A percentile compares a stretch with the other conserved stretches of the same genome.
Evolutionary conservation across 108 stramenopile species (phyloP).

Genomic region (Aurantiochytrium sp.): DNA sequence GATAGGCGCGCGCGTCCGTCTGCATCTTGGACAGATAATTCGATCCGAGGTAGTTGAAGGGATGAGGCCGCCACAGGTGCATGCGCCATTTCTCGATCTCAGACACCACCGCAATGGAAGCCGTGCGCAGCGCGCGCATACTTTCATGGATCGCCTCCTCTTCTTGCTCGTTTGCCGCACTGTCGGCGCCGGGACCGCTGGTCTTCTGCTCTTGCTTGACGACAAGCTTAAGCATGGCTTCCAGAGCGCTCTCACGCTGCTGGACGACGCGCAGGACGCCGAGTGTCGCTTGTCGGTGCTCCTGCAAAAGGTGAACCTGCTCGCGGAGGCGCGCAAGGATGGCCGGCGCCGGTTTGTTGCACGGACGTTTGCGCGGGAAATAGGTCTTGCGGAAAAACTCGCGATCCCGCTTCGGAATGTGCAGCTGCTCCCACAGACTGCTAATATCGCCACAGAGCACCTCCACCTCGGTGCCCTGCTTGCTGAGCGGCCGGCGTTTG

Average conservation of each 20-base stretch:
- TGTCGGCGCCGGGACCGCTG: too few species aligned
- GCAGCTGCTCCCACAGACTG: not conserved
- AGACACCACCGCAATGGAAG: not conserved
- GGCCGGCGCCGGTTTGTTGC: slow-evolving; percentile 56
- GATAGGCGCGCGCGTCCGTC: not conserved
- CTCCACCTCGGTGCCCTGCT: not conserved
- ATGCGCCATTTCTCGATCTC: not conserved
- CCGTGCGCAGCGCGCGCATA: not conserved
- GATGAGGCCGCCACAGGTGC: not conserved
- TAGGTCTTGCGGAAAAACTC: not conserved
- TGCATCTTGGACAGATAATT: slow-evolving; percentile 24
- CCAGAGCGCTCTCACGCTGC: not conserved
- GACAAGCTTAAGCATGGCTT: not conserved
- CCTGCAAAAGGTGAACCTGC: slow-evolving; percentile 49
- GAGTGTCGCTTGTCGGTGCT: slow-evolving; percentile 54
- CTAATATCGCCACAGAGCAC: not conserved
- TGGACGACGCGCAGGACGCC: slow-evolving; percentile 45
- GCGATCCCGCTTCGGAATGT: not conserved
- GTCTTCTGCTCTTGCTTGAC: not conserved
- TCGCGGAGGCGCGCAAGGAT: slow-evolving; percentile 40
- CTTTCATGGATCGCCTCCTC: not conserved
- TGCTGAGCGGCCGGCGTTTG: not conserved
- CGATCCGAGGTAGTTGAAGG: not conserved
- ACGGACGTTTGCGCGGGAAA: slow-evolving; percentile 47
- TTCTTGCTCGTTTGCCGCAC: not conserved